phyloP scores from a whole-genome alignment of 140 eudicot genomes.

The Stevia rebaudiana region DNA sequence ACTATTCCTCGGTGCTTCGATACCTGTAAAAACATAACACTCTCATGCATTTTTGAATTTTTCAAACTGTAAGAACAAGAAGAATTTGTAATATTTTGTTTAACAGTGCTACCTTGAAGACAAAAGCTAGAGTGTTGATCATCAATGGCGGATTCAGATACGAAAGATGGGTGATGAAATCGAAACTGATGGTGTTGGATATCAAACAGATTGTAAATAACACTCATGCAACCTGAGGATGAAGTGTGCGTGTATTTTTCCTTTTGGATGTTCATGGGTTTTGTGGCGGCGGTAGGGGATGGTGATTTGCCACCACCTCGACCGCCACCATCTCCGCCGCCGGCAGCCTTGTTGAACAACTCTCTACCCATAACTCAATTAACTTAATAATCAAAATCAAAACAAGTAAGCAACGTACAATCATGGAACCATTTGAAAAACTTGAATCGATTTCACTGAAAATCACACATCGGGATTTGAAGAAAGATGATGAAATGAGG shows the following conservation, averaged over 20 bases:
- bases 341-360: slow-evolving; percentile 50
- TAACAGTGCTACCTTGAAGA: slow-evolving; percentile 40
- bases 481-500: background rate
- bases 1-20: slow-evolving; percentile 90
- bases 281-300: no score
- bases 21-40: slow-evolving; percentile 43
- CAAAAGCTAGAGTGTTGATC: slow-evolving; percentile 14
- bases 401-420: no score
- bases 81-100: background rate
- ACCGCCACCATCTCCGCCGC: slow-evolving; percentile 31
- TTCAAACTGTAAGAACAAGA: background rate
- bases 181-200: slow-evolving; percentile 34
- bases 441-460: slow-evolving; percentile 24
- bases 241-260: no score
- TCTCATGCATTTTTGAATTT: no score
- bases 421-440: no score
- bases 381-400: no score
- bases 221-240: slow-evolving; percentile 72
- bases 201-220: slow-evolving; percentile 59
- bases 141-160: slow-evolving; percentile 20
- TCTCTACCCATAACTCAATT: slow-evolving; percentile 66
- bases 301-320: background rate
- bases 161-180: slow-evolving; percentile 30
- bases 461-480: slow-evolving; percentile 17
- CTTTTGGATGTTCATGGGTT: no score